Evolutionary conservation across 2,329 filamentous ascomycete genomes (phyloP), one percentile per base, ranked within the genome.

Genomic region (Arthroderma sp.): DNA sequence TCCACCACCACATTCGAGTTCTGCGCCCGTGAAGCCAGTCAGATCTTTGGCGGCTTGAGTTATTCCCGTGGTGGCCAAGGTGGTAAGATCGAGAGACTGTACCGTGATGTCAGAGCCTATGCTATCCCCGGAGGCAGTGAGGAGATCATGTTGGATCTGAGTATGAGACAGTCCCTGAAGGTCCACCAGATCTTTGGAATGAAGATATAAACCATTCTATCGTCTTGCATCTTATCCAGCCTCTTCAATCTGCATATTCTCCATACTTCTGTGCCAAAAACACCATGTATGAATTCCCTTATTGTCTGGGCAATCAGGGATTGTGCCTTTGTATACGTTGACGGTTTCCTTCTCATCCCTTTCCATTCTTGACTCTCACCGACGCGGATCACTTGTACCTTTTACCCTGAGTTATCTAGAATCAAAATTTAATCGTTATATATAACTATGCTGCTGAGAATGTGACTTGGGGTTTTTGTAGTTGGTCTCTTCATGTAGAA

Each of bases 81-180:
- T 60, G 91, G 83, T 59, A 96, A 96, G 82, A 83, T 97, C 55
- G 93, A 98, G 82, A 78, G 93, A 60, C 75, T 98, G 66, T 97
- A 97, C 74, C 82, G 93, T 61, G 93, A 98, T 71, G 93, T 97
- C 15, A 81, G 93, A 65, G 93, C 93, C 0, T 97, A 98, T 72
- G 91, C 93, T 61, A 91, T 98, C 65, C 93, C 93, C 2, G 93
- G 93, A 67, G 93, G 93, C 23, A 89, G 84, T 63, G 91, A 98
- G 77, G 93, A 98, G 80, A 98, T 98, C 63, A 98, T 98, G 93
- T 77, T 97, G 63, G 93, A 98, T 72, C 74, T 98, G 68, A 95
- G 88, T 74, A 95, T 98, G 72, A 81, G 91, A 65, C 91, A 96
- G 79, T 87, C 85, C 61, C 71, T 95, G 77, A 84, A 83, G 71